Evolutionary conservation across 805 yeast species (phyloP).

Genomic region (Blastobotrys mokoenaii): DNA sequence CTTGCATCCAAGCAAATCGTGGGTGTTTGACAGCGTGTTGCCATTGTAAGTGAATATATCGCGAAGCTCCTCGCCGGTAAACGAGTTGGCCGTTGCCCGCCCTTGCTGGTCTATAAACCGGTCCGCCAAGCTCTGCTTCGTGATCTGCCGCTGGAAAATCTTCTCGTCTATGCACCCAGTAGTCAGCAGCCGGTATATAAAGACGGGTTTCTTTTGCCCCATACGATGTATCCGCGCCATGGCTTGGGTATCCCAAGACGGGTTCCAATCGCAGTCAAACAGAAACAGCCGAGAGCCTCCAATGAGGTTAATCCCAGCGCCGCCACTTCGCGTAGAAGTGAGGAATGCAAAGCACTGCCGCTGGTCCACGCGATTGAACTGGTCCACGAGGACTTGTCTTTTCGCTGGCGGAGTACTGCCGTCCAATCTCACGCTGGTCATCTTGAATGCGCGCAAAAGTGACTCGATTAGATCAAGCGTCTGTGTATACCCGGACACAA

Average conservation of each 20-base stretch:
- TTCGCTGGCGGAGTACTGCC: constrained; percentile 69
- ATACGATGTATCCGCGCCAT: constrained; percentile 94
- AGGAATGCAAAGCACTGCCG: constrained; percentile 52
- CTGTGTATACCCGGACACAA: constrained; percentile 82
- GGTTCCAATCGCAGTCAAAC: constrained; percentile 97
- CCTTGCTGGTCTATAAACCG: constrained; percentile 44
- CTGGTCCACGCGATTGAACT: constrained; percentile 48
- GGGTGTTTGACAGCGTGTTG: constrained; percentile 18
- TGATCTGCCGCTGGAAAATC: constrained; percentile 82
- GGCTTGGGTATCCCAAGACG: constrained; percentile 84
- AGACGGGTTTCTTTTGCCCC: constrained; percentile 76
- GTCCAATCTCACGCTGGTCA: constrained; percentile 60
- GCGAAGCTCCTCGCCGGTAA: constrained; percentile 57
- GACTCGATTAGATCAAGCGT: constrained; percentile 69
- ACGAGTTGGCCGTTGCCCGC: constrained; percentile 38
- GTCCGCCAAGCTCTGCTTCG: constrained; percentile 72
- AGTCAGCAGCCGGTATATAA: constrained; percentile 72
- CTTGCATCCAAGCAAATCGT: constrained; percentile 31
- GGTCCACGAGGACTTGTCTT: constrained; percentile 56
- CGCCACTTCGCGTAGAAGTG: constrained; percentile 86
- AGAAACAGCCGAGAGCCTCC: constrained; percentile 84
- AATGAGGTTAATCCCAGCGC: constrained; percentile 79
- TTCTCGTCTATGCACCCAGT: constrained; percentile 93
- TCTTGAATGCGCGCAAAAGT: constrained; percentile 39
- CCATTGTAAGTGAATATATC: constrained; percentile 59